Evolutionary conservation across 225 moss, liverwort and hornwort species (phyloP), one percentile per base, ranked within the genome.

Genomic region (Bryoerythrophyllum caledonicum): DNA sequence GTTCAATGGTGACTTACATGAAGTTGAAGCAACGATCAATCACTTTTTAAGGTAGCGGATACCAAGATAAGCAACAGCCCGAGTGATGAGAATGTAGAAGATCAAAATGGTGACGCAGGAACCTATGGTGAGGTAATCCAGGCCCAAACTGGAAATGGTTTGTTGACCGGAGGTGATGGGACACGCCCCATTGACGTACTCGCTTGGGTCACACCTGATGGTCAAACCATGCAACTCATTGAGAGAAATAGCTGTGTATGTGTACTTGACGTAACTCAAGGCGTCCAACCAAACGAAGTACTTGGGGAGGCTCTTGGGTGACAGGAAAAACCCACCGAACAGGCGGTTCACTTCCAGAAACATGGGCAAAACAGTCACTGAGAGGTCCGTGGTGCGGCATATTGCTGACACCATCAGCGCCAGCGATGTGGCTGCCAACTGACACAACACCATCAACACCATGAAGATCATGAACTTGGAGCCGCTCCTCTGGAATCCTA

Each of bases 351-450:
- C 55, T 77, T 91, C 88, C 60, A 91, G 62, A n/a, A 76, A 70
- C 83, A 89, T 86, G 21, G 91, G 91, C n/a, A 91, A 75, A 32
- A 91, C 91, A 6, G 91, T 89, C 41, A 91, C 88, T 1, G 86
- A 88, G 41, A 91, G 85, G 77, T 91, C 82, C 1, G 88, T 89
- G 0, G 91, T 91, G 23, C 86, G 79, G 68, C 91, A 91, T 21
- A 91, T 49, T 6, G 91, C 88, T 7, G 91, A 91, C 24, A 86
- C 88, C 91, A 89, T 89, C 64, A 91, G 79, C 38, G 88, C 91
- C 68, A 91, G 76, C 10, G 88, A 91, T 1, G 88, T 91, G 7
- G 89, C 91, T 5, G 86, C 75, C 40, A 91, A 79, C 76, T 91
- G 91, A 75, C 88, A 86, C 14, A 91, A 77, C 58, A 89, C 79